Evolutionary conservation across 1,139 yeast species (phyloP), one percentile per base, ranked within the genome.

Genomic region (Magnusiomyces paraingens): DNA sequence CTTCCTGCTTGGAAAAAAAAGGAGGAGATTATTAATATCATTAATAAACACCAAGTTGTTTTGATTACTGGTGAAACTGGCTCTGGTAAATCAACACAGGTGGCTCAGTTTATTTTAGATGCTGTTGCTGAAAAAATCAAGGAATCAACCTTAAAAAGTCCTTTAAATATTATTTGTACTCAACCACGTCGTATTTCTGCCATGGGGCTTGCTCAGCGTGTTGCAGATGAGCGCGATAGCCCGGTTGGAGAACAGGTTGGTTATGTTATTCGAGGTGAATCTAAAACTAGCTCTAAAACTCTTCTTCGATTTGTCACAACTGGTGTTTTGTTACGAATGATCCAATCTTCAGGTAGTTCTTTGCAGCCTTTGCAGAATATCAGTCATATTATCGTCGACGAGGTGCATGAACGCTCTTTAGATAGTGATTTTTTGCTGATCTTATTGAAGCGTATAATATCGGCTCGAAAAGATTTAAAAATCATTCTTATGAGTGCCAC

Each of bases 171-270:
- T 6, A 73, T 91, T 2, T 90, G 97, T 67, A 90, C 98, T 0
- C 98, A 93, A 67, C 99, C 99, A 1, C 78, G 99, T 70, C 83
- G 98, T 75, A 91, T 93, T 55, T 89, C 97, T 0, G 90, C 98
- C 0, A 86, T 93, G 66, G 97, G 98, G 1, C 76, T 93, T 55
- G 97, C 98, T 0, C 96, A 90, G 59, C 80, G 98, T 66, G 90
- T 93, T 10, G 82, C 96, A 1, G 89, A 84, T 14, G 98, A 93
- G 66, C 79, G 98, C 58, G 75, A 80, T 17, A 79, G 76, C 12
- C 68, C 63, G 11, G 78, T 89, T 48, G 98, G 98, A 11, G 71
- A 73, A 26, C 95, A 90, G 66, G 84, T 87, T 3, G 99, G 99
- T 0, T 93, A 90, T 64, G 78, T 87, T 11, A 91, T 93, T 49